These are phyloP conservation scores for Ophiostoma tasmaniense DNA, from an alignment of 2,329 filamentous ascomycete species.

Conservation along the genomic window DNA sequence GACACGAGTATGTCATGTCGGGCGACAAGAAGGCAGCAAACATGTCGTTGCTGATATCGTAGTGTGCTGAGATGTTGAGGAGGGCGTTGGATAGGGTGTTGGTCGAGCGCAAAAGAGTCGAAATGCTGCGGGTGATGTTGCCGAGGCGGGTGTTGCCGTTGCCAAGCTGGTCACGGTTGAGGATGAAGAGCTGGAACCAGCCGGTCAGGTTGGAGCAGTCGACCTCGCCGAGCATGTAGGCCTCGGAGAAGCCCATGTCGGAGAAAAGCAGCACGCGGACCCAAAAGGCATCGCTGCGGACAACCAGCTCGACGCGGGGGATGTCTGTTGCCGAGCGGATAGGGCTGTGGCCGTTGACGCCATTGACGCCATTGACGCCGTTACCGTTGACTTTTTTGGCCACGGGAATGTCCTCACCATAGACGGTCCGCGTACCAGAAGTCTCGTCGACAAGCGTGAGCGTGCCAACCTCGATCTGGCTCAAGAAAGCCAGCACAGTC, in stretches of 20 bases:
- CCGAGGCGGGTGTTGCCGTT: conserved; percentile 58
- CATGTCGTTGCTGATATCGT: conserved; percentile 70
- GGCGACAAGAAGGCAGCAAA: conserved; percentile 63
- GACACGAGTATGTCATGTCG: conserved; percentile 72
- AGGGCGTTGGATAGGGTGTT: conserved; percentile 51
- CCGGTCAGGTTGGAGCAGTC: conserved; percentile 56
- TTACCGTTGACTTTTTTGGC: conserved; percentile 5
- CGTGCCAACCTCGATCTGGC: conserved; percentile 40
- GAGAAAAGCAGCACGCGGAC: conserved; percentile 59
- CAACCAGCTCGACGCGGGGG: conserved; percentile 38
- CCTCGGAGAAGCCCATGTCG: conserved; percentile 66
- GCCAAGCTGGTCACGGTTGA: conserved; percentile 54
- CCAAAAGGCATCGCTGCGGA: conserved; percentile 57
- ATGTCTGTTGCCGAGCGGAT: background rate
- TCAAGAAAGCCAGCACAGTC: conserved; percentile 37
- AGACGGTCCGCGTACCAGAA: conserved; percentile 33
- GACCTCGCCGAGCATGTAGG: conserved; percentile 65
- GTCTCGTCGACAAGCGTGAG: conserved; percentile 41
- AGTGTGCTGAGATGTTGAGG: conserved; percentile 63
- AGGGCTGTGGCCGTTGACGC: background rate
- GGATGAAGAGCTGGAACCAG: conserved; percentile 66
- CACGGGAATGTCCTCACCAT: conserved; percentile 34
- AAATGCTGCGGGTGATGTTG: conserved; percentile 47
- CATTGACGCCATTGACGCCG: conserved; percentile 3
- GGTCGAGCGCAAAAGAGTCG: conserved; percentile 47